Base-by-base conservation (phyloP, 208 protist species). In the Angomonas ambiguus region DNA sequence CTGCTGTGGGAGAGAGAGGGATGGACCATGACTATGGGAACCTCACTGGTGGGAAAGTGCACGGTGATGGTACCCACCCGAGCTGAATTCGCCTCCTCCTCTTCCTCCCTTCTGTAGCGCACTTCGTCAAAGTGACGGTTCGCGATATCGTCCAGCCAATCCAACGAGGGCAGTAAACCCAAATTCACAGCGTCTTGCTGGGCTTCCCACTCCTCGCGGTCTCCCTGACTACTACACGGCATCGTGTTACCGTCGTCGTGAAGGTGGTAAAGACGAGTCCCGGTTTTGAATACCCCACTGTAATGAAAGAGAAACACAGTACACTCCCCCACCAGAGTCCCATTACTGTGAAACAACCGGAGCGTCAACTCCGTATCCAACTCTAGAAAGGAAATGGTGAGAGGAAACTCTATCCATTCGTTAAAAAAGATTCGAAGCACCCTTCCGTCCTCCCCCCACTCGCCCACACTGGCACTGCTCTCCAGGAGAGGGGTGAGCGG, bases 321-420 rank as follows among this genome's bases (percentile, higher is more conserved):
- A 4, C n/a, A 11, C 28, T 22, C 28, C 22, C 28, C 11, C 28
- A 59, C 53, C 6, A 22, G 33, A 34, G 62, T 63, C 57, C 55
- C 62, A 51, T 49, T 51, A 51, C 62, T 69, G 35, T 71, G 59
- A 28, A 67, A 64, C 59, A 82, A n/a, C 33, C 42, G 49, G 33
- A 62, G 67, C 22, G 20, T 62, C 20, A 97, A 64, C 30, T 63
- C 55, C 4, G 91, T 83, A 67, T 95, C 88, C 1, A 94, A 67
- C 22, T 92, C 92, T 51, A 98, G 42, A 51, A 96, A 88, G 60
- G 79, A 72, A 51, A 97, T 71, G 48, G 79, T 70, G 11, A 98
- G 74, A 3, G 93, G 91, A 10, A 97, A 80, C 31, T 81, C 71
- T 10, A 94, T 34, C 75, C 80, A 85, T 38, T 63, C 58, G 4